phyloP scores from a whole-genome alignment of 1,284 basidiomycete genomes.

The Xerocomus cyaneibrunnescens region DNA sequence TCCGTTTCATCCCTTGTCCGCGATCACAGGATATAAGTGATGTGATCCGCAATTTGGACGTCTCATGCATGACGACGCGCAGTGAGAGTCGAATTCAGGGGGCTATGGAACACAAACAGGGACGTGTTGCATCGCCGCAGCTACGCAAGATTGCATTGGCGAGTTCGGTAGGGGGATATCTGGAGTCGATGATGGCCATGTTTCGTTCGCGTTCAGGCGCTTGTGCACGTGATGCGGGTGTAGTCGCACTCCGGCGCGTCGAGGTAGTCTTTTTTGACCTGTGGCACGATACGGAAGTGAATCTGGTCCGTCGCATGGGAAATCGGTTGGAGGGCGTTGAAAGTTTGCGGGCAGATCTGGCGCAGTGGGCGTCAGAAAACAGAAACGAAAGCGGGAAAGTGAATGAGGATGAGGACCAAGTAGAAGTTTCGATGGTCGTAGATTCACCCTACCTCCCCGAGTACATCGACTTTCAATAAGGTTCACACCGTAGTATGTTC shows the following conservation, averaged over 20 bases:
- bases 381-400: background rate
- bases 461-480: conserved; percentile 5
- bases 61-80: no score
- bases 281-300: conserved; percentile 7
- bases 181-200: conserved; percentile 14
- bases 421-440: conserved; percentile 9
- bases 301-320: background rate
- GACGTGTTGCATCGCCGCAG: no score
- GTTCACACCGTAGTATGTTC: no score
- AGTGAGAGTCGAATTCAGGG: no score
- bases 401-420: background rate
- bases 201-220: conserved; percentile 14
- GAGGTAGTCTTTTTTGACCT: conserved; percentile 14
- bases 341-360: conserved; percentile 4
- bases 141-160: conserved; percentile 20
- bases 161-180: conserved; percentile 9
- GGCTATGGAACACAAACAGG: no score
- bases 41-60: conserved; percentile 11
- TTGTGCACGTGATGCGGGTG: background rate
- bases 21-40: conserved; percentile 17
- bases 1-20: conserved; percentile 24
- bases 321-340: background rate
- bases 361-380: background rate
- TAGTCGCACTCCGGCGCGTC: conserved; percentile 7
- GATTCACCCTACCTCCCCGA: conserved; percentile 9